phyloP scores from a whole-genome alignment of 2,329 filamentous ascomycete genomes.

The Penicillium sp. region DNA sequence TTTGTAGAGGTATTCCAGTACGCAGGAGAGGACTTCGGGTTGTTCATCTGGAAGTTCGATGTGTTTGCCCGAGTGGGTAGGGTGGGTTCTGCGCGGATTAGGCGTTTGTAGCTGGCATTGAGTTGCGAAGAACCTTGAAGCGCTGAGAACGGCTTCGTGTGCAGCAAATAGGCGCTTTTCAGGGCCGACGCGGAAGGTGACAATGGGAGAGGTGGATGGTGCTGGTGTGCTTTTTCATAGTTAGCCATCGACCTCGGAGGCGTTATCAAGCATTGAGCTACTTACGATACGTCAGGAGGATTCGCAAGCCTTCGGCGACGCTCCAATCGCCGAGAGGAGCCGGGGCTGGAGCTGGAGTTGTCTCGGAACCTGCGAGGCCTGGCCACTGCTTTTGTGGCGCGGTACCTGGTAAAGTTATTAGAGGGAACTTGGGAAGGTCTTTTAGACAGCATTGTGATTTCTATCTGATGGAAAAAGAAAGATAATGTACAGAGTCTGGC shows the following conservation, averaged over 20 bases:
- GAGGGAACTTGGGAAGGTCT: conserved; percentile 13
- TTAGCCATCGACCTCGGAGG: background rate
- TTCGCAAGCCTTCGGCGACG: conserved; percentile 28
- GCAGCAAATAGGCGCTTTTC: conserved; percentile 85
- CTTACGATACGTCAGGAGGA: conserved; percentile 36
- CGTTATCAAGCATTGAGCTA: background rate
- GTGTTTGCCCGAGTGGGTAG: conserved; percentile 52
- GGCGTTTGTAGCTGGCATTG: conserved; percentile 53
- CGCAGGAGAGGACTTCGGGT: conserved; percentile 82
- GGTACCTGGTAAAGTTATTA: conserved; percentile 32
- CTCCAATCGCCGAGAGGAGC: conserved; percentile 25
- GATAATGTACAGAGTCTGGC: background rate
- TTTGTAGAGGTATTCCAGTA: conserved; percentile 90
- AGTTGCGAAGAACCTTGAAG: conserved; percentile 72
- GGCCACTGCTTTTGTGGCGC: conserved; percentile 38
- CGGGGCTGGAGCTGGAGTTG: conserved; percentile 16
- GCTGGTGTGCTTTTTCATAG: conserved; percentile 48
- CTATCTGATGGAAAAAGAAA: background rate
- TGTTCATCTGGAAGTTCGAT: conserved; percentile 79
- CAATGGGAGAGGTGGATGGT: conserved; percentile 59
- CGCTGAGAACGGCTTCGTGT: conserved; percentile 76
- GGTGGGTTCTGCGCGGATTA: conserved; percentile 18
- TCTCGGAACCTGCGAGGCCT: conserved; percentile 32
- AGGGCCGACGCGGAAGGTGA: conserved; percentile 74
- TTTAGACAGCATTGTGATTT: conserved; percentile 15